Percentiles rank a stretch among this genome's conserved stretches.
Evolutionary conservation across 1,284 basidiomycete species (phyloP).

Genomic region (Boletellus deceptivus): DNA sequence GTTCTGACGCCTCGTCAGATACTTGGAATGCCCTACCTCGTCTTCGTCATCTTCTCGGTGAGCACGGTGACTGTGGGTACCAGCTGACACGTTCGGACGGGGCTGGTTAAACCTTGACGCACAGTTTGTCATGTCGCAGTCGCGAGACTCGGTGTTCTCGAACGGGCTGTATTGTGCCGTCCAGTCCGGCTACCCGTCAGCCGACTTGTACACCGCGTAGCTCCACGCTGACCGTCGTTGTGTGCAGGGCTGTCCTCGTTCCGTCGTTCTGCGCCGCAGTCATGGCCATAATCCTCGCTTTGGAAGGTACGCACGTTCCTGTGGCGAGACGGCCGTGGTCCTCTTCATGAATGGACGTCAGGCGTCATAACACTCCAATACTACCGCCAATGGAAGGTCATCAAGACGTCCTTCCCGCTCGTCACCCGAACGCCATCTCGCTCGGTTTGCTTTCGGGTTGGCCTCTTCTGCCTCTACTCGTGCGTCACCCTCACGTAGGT

Average conservation of each 20-base stretch:
- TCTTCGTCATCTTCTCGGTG: slow-evolving; percentile 32
- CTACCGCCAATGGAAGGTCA: slow-evolving; percentile 32
- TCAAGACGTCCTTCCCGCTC: slow-evolving; percentile 44
- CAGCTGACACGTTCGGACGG: neutral
- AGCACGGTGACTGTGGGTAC: slow-evolving; percentile 26
- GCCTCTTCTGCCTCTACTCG: slow-evolving; percentile 45
- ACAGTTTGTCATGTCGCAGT: slow-evolving; percentile 36
- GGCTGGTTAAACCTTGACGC: slow-evolving; percentile 14
- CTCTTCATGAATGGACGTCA: slow-evolving; percentile 17
- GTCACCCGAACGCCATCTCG: slow-evolving; percentile 35
- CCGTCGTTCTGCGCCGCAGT: slow-evolving; percentile 46
- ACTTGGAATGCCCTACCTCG: slow-evolving; percentile 39
- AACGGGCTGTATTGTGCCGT: slow-evolving; percentile 54
- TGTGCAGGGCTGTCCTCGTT: slow-evolving; percentile 26
- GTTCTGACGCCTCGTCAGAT: slow-evolving; percentile 30
- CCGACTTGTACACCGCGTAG: slow-evolving; percentile 12
- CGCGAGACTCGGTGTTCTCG: slow-evolving; percentile 32
- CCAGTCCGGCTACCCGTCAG: slow-evolving; percentile 38
- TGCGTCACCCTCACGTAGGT: slow-evolving; percentile 43
- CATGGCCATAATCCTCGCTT: slow-evolving; percentile 38
- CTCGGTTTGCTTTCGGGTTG: slow-evolving; percentile 37
- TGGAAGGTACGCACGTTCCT: slow-evolving; percentile 41
- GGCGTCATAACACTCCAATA: slow-evolving; percentile 39
- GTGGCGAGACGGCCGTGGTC: neutral
- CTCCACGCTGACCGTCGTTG: slow-evolving; percentile 15